These are phyloP conservation scores for Micromonas commoda DNA, from an alignment of 139 green algal species.

Conservation along the genomic window DNA sequence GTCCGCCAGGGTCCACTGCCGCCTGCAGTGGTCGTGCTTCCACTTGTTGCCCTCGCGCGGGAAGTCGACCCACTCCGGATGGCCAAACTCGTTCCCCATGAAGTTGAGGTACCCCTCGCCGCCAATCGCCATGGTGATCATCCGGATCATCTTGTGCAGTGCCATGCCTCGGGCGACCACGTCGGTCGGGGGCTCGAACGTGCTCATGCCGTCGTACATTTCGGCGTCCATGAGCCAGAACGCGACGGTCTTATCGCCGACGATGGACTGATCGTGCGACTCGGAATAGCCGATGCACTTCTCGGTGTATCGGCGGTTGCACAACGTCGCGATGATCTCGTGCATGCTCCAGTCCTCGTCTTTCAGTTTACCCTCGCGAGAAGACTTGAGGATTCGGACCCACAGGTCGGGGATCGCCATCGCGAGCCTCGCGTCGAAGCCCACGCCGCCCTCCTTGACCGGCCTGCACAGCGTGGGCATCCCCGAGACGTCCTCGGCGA, in stretches of 20 bases:
- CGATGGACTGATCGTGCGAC: conserved; percentile 51
- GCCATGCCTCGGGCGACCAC: conserved; percentile 45
- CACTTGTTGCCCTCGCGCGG: conserved; percentile 87
- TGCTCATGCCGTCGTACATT: conserved; percentile 51
- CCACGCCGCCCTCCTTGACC: conserved; percentile 77
- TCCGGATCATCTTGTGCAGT: conserved; percentile 61
- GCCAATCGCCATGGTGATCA: conserved; percentile 48
- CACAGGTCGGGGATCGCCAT: conserved; percentile 94
- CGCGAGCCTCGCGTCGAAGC: conserved; percentile 87
- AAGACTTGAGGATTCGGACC: conserved; percentile 59
- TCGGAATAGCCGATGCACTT: conserved; percentile 52
- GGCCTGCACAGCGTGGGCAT: conserved; percentile 86
- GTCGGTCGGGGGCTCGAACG: conserved; percentile 23
- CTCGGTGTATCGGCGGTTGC: conserved; percentile 65
- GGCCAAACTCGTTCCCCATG: conserved; percentile 59
- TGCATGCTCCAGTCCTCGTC: conserved; percentile 82
- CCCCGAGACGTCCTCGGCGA: conserved; percentile 92
- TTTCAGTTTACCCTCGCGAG: conserved; percentile 33
- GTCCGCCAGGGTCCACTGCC: conserved; percentile 75
- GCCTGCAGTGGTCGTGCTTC: conserved; percentile 73
- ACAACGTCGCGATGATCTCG: conserved; percentile 75
- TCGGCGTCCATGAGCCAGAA: conserved; percentile 52
- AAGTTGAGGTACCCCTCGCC: conserved; percentile 57
- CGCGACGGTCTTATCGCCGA: conserved; percentile 52
- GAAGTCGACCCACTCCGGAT: conserved; percentile 92